phyloP scores from a whole-genome alignment of 768 basidiomycete genomes.

The Suillus paluster region DNA sequence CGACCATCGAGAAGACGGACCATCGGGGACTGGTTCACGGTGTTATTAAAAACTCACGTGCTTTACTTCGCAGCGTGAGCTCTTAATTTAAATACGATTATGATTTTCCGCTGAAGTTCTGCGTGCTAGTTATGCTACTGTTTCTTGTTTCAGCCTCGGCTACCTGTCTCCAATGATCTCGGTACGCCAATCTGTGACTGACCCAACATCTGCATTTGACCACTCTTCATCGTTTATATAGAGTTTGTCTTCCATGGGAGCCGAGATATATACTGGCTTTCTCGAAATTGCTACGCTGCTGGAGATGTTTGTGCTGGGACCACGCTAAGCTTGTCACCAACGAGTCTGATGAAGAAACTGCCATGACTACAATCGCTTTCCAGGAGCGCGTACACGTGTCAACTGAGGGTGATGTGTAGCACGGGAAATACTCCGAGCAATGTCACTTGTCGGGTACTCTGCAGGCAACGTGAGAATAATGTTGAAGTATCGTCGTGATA shows the following conservation, averaged over 20 bases:
- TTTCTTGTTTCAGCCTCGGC: slow-evolving; percentile 5
- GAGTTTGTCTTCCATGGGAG: neutral
- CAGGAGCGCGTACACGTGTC: neutral
- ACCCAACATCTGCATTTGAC: neutral
- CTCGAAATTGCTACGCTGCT: neutral
- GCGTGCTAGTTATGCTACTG: neutral
- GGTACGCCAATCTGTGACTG: neutral
- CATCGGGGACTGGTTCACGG: neutral
- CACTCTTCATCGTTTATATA: neutral
- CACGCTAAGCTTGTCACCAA: neutral
- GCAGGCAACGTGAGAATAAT: neutral
- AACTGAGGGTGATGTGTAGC: neutral
- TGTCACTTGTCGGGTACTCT: neutral
- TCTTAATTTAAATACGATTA: neutral
- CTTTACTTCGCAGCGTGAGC: slow-evolving; percentile 2
- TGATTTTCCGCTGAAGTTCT: neutral
- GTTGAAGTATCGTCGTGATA: neutral
- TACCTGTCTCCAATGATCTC: slow-evolving; percentile 1
- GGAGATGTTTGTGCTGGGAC: slow-evolving; percentile 4
- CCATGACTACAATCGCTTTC: neutral
- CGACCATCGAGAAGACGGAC: neutral
- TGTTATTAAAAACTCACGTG: neutral
- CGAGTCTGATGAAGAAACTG: neutral
- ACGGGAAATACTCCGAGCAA: neutral
- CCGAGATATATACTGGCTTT: neutral